A percentile compares a stretch with the other conserved stretches of the same genome.
phyloP scores from a whole-genome alignment of 306 rosid genomes.

The Vigna angularis region DNA sequence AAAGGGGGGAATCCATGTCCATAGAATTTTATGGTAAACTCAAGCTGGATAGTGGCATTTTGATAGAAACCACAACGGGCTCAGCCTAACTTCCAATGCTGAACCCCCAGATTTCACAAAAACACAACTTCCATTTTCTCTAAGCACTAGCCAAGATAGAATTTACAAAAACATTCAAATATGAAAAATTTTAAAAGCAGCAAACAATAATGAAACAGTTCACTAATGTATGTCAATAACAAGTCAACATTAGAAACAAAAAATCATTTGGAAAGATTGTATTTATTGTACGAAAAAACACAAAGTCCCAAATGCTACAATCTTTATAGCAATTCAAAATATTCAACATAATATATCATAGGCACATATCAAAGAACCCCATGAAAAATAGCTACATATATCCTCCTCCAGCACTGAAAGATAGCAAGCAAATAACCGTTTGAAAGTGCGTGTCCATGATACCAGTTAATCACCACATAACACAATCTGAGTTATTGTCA shows the following conservation, averaged over 20 bases:
- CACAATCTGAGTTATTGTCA: background rate
- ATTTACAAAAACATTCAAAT: background rate
- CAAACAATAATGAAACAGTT: background rate
- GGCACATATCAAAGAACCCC: background rate
- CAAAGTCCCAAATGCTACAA: background rate
- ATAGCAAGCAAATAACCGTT: conserved; percentile 7
- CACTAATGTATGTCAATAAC: background rate
- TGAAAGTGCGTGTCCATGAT: background rate
- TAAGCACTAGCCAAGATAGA: background rate
- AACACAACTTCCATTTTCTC: conserved; percentile 1
- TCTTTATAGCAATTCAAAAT: background rate
- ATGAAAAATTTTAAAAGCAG: conserved; percentile 2
- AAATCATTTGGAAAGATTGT: background rate
- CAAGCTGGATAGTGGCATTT: background rate
- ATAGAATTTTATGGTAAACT: background rate
- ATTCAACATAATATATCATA: background rate
- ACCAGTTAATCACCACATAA: no score
- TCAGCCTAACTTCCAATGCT: background rate
- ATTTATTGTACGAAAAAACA: background rate
- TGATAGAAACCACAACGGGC: background rate
- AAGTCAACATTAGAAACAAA: no score
- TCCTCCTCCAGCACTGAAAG: background rate
- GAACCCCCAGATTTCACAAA: conserved; percentile 6
- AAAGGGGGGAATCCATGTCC: background rate
- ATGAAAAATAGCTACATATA: background rate